Percentiles rank a stretch among this genome's conserved stretches.
These are phyloP conservation scores for Phytophthora cryptogea DNA, from an alignment of 352 stramenopile genomes.

Conservation along the genomic window DNA sequence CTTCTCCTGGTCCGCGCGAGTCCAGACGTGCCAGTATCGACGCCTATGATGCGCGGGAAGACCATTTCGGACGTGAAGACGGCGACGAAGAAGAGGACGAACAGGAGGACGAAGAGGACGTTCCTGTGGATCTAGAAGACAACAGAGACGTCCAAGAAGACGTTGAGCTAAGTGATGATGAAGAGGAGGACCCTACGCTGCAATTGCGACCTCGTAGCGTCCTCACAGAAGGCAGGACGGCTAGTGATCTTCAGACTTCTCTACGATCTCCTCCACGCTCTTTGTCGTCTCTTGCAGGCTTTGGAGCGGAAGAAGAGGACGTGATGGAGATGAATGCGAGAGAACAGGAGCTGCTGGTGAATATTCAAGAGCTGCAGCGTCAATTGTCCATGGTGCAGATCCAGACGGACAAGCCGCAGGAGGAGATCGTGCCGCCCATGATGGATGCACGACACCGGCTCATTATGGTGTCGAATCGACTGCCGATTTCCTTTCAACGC, in stretches of 20 bases:
- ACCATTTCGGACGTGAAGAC: slow-evolving; percentile 1
- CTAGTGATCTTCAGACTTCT: slow-evolving; percentile 8
- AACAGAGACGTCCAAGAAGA: slow-evolving; percentile 21
- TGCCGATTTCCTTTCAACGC: slow-evolving; percentile 90
- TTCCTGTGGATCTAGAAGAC: slow-evolving; percentile 12
- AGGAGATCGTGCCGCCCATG: slow-evolving; percentile 71
- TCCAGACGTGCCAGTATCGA: slow-evolving; percentile 38
- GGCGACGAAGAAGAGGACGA: neutral
- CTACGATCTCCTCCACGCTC: slow-evolving; percentile 36
- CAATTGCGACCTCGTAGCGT: slow-evolving; percentile 15
- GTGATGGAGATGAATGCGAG: slow-evolving; percentile 74
- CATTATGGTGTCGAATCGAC: slow-evolving; percentile 91
- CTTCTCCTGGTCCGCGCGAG: slow-evolving; percentile 14
- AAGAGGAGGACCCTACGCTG: slow-evolving; percentile 11
- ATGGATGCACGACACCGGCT: slow-evolving; percentile 72
- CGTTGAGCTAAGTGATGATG: slow-evolving; percentile 14
- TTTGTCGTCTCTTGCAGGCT: slow-evolving; percentile 19
- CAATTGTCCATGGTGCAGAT: slow-evolving; percentile 90
- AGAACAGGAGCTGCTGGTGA: slow-evolving; percentile 89
- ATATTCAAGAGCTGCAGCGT: slow-evolving; percentile 91
- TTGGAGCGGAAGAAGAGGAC: slow-evolving; percentile 66
- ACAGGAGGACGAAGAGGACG: neutral
- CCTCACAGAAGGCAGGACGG: slow-evolving; percentile 3
- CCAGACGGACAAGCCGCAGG: slow-evolving; percentile 74
- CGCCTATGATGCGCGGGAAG: slow-evolving; percentile 34